Evolutionary conservation across 73 alveolate genomes (phyloP).

Genomic region (Tetrahymena thermophila): DNA sequence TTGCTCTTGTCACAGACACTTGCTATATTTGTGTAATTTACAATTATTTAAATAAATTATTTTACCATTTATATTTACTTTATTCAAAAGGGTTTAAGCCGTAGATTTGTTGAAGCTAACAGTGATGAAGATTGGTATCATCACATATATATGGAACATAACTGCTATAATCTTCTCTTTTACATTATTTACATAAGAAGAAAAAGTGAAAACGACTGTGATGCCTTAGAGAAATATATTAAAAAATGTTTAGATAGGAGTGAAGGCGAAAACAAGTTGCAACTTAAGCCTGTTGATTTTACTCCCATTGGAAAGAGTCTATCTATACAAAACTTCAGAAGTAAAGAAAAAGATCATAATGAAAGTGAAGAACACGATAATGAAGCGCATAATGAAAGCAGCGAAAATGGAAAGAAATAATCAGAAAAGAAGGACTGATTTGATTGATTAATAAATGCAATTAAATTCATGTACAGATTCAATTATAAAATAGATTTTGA

Average conservation of each 20-base stretch:
- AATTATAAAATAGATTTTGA: no score
- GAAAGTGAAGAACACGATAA: neutral
- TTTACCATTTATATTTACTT: no score
- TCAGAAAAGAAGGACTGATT: neutral
- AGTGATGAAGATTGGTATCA: slow-evolving; percentile 30
- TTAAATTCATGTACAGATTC: no score
- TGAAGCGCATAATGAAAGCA: neutral
- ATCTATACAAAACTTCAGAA: neutral
- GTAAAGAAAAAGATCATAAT: neutral
- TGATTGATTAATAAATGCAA: neutral
- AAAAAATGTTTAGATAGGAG: slow-evolving; percentile 26
- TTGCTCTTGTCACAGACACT: slow-evolving; percentile 17
- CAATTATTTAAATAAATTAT: slow-evolving; percentile 2
- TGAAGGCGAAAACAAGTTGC: neutral
- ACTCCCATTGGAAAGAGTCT: neutral
- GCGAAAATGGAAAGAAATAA: neutral
- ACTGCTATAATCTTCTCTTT: slow-evolving; percentile 52
- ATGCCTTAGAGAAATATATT: slow-evolving; percentile 55
- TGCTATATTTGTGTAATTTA: slow-evolving; percentile 17
- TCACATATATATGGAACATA: slow-evolving; percentile 65
- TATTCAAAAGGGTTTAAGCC: neutral
- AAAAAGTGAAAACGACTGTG: slow-evolving; percentile 44
- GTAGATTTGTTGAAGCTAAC: neutral
- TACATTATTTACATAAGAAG: slow-evolving; percentile 47
- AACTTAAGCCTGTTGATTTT: neutral